These are phyloP conservation scores for Epicoccum nigrum DNA, from an alignment of 2,329 filamentous ascomycete species.

Conservation along the genomic window DNA sequence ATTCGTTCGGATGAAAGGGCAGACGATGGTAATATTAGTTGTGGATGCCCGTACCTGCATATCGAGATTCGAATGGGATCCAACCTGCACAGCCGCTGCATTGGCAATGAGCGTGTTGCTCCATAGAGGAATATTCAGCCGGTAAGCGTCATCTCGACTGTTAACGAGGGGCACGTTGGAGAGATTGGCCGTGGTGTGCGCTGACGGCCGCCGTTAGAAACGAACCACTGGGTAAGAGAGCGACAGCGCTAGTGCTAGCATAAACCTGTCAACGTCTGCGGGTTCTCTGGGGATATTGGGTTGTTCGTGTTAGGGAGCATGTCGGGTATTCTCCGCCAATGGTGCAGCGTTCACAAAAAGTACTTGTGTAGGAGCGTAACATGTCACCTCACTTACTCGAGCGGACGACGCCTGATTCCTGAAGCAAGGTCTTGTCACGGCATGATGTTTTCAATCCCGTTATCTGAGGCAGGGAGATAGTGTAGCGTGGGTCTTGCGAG, in stretches of 20 bases:
- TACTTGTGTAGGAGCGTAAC: background rate
- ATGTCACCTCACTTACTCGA: conserved; percentile 11
- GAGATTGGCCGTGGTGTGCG: conserved; percentile 3
- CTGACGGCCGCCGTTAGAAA: conserved; percentile 1
- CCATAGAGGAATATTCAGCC: background rate
- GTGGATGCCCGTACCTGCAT: conserved; percentile 13
- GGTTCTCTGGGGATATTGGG: conserved; percentile 12
- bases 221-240: conserved; percentile 3
- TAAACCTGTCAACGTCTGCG: conserved; percentile 1
- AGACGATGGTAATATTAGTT: background rate
- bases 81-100: conserved; percentile 5
- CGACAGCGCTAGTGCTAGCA: background rate
- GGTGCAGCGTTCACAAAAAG: background rate
- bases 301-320: conserved; percentile 9
- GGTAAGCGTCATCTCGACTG: conserved; percentile 6
- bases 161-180: background rate
- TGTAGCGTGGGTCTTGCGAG: conserved; percentile 8
- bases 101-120: background rate
- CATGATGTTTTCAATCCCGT: background rate
- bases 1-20: too few species aligned
- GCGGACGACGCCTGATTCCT: background rate
- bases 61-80: background rate
- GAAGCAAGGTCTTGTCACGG: conserved; percentile 6
- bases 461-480: conserved; percentile 3
- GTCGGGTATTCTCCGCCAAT: conserved; percentile 9